Conservation (phyloP, 2,329 filamentous ascomycete genomes). For the Botryotinia globosa region DNA sequence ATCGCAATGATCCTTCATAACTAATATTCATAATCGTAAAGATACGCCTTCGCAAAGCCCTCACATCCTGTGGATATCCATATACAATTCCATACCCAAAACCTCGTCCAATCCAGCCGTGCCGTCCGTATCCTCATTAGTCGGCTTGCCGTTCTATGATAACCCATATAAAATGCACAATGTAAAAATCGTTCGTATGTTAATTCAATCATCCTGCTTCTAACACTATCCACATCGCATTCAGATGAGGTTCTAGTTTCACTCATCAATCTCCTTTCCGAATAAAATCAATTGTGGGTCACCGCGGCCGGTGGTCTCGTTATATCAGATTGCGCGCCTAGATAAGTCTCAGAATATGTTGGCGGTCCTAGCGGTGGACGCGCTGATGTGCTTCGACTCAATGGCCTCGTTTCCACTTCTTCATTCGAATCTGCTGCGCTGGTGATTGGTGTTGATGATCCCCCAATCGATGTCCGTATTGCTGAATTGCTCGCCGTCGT, state of each 20-base stretch:
- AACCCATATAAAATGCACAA: background rate
- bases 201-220: background rate
- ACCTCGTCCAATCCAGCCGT: background rate
- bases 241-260: background rate
- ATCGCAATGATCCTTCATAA: background rate
- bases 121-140: slow-evolving; percentile 1
- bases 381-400: slow-evolving; percentile 15
- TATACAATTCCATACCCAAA: slow-evolving; percentile 1
- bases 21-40: background rate
- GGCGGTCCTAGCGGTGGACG: slow-evolving; percentile 26
- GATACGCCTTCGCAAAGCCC: background rate
- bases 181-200: background rate
- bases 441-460: slow-evolving; percentile 1
- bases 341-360: slow-evolving; percentile 29
- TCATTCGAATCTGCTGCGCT: background rate
- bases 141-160: background rate
- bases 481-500: background rate
- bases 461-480: background rate
- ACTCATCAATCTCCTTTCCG: slow-evolving; percentile 23
- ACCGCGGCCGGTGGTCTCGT: slow-evolving; percentile 26
- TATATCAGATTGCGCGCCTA: slow-evolving; percentile 21
- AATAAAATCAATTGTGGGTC: slow-evolving; percentile 21
- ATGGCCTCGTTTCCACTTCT: slow-evolving; percentile 24
- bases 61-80: background rate
- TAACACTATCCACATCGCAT: background rate